Conservation (phyloP, 345 rosid species). For the Euphorbia peplus region DNA sequence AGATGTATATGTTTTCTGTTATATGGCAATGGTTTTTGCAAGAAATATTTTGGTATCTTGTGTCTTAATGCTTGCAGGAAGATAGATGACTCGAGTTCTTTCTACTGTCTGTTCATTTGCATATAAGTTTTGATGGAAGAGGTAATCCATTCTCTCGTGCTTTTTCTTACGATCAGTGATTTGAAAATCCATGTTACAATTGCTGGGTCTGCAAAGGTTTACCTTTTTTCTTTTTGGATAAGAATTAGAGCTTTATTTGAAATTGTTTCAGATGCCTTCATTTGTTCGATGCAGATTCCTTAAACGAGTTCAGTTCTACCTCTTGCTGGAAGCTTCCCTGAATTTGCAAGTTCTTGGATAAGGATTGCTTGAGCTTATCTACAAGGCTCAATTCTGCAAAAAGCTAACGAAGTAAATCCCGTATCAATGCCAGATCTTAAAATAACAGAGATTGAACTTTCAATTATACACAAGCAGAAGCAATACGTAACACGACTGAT, state of each 20-base stretch:
- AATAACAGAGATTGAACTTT: background rate
- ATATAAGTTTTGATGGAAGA: background rate
- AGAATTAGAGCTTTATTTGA: background rate
- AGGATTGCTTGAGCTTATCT: background rate
- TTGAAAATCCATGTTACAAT: background rate
- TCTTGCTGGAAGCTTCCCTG: background rate
- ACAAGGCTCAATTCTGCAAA: background rate
- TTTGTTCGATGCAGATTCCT: background rate
- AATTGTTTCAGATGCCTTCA: background rate
- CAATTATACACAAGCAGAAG: background rate
- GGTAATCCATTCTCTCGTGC: slow-evolving; percentile 11
- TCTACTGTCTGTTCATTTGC: slow-evolving; percentile 10
- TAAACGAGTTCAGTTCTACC: background rate
- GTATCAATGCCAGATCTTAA: background rate
- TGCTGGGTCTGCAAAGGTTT: background rate
- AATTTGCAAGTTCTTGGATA: background rate
- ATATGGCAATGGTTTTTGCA: slow-evolving; percentile 13
- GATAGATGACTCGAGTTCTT: background rate
- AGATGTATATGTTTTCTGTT: background rate
- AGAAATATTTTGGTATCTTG: background rate
- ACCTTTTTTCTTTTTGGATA: too few relatives aligned
- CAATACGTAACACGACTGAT: background rate
- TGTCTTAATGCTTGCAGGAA: background rate
- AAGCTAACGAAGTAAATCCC: background rate
- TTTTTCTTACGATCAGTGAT: background rate